Percentiles rank a stretch among this genome's conserved stretches.
Evolutionary conservation across 495 filamentous ascomycete species (phyloP).

Genomic region (Amniculicola lignicola): DNA sequence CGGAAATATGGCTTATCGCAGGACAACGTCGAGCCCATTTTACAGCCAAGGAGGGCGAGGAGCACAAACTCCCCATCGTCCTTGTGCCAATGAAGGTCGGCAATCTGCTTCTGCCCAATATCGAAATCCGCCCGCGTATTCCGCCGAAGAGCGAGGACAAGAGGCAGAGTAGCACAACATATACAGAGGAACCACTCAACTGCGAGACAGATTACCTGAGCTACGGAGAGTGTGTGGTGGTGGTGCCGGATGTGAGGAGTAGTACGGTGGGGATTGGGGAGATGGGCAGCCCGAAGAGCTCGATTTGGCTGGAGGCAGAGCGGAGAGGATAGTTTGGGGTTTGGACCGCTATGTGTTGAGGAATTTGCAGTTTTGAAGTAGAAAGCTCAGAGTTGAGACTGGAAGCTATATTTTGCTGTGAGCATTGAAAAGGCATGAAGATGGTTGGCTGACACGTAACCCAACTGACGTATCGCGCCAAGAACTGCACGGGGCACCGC

Average conservation of each 20-base stretch:
- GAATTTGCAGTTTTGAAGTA: neutral
- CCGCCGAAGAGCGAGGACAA: conserved; percentile 9
- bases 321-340: neutral
- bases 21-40: conserved; percentile 78
- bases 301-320: conserved; percentile 20
- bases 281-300: conserved; percentile 16
- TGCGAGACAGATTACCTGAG: conserved; percentile 81
- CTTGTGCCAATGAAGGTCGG: conserved; percentile 77
- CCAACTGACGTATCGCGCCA: too few relatives aligned
- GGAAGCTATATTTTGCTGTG: neutral
- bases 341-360: neutral
- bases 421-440: too few relatives aligned
- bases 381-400: neutral
- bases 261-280: conserved; percentile 58
- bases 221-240: conserved; percentile 69
- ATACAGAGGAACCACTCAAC: conserved; percentile 41
- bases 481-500: neutral
- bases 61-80: conserved; percentile 56
- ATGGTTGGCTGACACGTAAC: too few relatives aligned
- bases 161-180: conserved; percentile 41
- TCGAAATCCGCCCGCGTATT: conserved; percentile 64
- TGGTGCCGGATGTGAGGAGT: conserved; percentile 68
- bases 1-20: conserved; percentile 80
- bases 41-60: conserved; percentile 53
- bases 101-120: conserved; percentile 65